Conservation (phyloP, 306 rosid species). For the Ormosia emarginata region DNA sequence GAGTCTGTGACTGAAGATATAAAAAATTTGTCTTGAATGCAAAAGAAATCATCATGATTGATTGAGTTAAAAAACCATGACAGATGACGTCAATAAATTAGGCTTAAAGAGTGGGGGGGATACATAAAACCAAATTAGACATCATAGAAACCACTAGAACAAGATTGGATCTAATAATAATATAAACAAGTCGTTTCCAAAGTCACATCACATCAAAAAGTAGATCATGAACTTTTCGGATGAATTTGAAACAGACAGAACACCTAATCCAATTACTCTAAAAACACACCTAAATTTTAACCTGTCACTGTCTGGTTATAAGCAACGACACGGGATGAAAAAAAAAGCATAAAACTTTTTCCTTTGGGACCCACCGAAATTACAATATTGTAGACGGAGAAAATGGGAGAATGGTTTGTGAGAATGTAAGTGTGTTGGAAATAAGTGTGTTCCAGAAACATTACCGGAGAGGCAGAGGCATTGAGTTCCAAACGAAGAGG, state of each 20-base stretch:
- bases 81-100: not conserved
- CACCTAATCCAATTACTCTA: not conserved
- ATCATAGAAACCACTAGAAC: not conserved
- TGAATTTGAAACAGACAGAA: conserved; percentile 15
- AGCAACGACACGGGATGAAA: not conserved
- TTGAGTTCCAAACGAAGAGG: no score
- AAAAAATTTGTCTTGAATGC: not conserved
- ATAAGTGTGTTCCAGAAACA: no score
- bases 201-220: conserved; percentile 19
- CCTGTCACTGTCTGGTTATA: not conserved
- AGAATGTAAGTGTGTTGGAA: no score
- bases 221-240: not conserved
- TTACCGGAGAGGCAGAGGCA: no score
- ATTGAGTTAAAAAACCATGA: not conserved
- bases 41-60: not conserved
- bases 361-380: not conserved
- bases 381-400: not conserved
- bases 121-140: not conserved
- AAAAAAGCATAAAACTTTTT: not conserved
- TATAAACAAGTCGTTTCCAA: not conserved
- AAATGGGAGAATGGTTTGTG: no score
- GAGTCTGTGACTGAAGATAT: not conserved
- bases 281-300: not conserved
- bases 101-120: not conserved
- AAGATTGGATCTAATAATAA: conserved; percentile 10